Evolutionary conservation across 805 yeast species (phyloP), one percentile per base, ranked within the genome.

Genomic region (Kluyveromyces wickerhamii): DNA sequence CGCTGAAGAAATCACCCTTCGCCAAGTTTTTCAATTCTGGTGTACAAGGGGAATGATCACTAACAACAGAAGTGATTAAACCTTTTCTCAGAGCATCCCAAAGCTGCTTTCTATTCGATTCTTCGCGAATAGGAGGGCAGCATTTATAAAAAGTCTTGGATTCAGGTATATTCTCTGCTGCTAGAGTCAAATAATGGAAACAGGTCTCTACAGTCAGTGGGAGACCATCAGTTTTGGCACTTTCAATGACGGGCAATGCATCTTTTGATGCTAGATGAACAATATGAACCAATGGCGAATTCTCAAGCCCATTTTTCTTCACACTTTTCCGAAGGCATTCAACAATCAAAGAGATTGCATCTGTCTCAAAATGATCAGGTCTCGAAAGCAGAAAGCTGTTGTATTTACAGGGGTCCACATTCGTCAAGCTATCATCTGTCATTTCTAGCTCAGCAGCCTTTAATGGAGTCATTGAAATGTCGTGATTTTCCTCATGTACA

Each of bases 21-120:
- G 75, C 79, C 34, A 86, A 65, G 15, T 84, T 82, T 59, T 88
- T 88, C 50, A 88, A 66, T 40, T 85, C 85, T 0, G 96, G 95
- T 0, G 95, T 85, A 60, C 97, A 88, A 2, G 96, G 97, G 4
- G 95, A 84, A 60, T 88, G 97, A 57, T 88, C 97, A 9, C 94
- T 82, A 5, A 89, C 96, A 4, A 88, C 94, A 3, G 95, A 77
- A 11, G 83, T 72, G 40, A 88, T 79, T 21, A 77, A 62, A 23
- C 74, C 77, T 15, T 68, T 67, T 35, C 72, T 56, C 21, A 89
- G 64, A 0, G 89, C 96, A 37, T 69, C 61, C 96, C 96, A 89
- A 29, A 88, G 68, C 23, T 71, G 66, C 27, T 67, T 59, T 45
- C 92, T 69, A 57, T 89, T 89, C 28, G 69, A 67, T 42, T 79